These are phyloP conservation scores for Tulasnella sp. DNA, from an alignment of 768 basidiomycete genomes.

Conservation along the genomic window DNA sequence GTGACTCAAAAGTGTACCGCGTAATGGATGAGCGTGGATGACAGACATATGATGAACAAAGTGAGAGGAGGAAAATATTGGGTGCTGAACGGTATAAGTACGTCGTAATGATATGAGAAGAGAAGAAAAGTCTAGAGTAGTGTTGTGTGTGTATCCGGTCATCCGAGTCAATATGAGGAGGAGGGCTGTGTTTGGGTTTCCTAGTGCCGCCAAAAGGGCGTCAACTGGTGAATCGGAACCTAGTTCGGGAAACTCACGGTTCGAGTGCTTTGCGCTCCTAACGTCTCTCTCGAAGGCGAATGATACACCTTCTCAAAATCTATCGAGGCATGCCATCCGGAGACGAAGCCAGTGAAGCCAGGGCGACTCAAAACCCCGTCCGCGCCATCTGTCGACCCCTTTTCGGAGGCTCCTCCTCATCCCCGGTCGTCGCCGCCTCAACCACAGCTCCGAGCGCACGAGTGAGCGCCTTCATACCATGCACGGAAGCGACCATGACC, in stretches of 20 bases:
- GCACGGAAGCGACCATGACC: background rate
- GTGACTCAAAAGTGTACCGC: background rate
- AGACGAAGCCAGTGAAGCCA: background rate
- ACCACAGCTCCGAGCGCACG: background rate
- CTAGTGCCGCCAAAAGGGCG: background rate
- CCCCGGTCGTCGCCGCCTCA: background rate
- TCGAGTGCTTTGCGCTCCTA: background rate
- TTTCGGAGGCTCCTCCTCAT: background rate
- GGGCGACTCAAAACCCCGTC: background rate
- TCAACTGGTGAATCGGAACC: background rate
- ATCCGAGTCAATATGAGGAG: background rate
- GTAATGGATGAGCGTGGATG: background rate
- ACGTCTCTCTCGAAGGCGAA: background rate
- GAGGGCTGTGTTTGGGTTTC: background rate
- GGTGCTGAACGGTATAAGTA: background rate
- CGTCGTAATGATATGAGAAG: background rate
- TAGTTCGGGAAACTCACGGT: background rate
- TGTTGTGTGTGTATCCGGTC: background rate
- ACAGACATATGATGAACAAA: background rate
- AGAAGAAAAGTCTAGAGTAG: background rate
- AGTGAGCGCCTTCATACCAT: background rate
- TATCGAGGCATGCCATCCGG: background rate
- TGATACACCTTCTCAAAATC: background rate
- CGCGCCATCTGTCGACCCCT: background rate
- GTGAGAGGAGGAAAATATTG: background rate